Evolutionary conservation across 2,329 filamentous ascomycete species (phyloP), one percentile per base, ranked within the genome.

Genomic region (Ascomycota sp.): DNA sequence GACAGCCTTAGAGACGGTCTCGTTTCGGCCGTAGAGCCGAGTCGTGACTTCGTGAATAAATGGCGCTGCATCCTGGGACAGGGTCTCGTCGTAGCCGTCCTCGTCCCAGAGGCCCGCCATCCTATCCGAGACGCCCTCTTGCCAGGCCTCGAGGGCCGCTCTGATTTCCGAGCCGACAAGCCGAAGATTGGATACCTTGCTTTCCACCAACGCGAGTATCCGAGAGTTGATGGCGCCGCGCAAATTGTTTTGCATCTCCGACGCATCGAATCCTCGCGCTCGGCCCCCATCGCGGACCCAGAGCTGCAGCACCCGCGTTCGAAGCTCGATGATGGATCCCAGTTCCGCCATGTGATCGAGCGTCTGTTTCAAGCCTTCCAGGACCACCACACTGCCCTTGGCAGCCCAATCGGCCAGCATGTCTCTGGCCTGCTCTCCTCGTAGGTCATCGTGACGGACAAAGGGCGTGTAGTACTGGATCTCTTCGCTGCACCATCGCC

Each of bases 401-500:
- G 59, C 59, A 0, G 71, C 69, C 77, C 78, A 85, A 20, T 46
- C 47, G 15, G 61, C 61, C 10, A 81, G 59, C 48, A 69, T 69
- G 2, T 69, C 63, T 25, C 63, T 61, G 1, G 69, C 67, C 35
- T 71, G 63, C 17, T 57, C 52, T 13, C 64, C 68, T 17, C 72
- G 65, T 4, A 80, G 50, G 38, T 89, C 78, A 38, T 85, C 80
- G 41, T 91, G 74, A 20, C 79, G 72, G 23, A 91, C 78, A 55
- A 82, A 93, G 0, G 85, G 85, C 1, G 74, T 86, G 45, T 91
- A 94, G 38, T 76, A 77, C 28, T 69, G 69, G 25, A 93, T 78
- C 35, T 91, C 81, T 7, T 83, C 72, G 12, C 77, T 66, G 36
- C 89, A 78, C 78, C 83, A 92, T 13, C 65, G 64, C 37, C 75